Base-by-base conservation (phyloP, 768 basidiomycete species). In the Phylloporus arenicola region DNA sequence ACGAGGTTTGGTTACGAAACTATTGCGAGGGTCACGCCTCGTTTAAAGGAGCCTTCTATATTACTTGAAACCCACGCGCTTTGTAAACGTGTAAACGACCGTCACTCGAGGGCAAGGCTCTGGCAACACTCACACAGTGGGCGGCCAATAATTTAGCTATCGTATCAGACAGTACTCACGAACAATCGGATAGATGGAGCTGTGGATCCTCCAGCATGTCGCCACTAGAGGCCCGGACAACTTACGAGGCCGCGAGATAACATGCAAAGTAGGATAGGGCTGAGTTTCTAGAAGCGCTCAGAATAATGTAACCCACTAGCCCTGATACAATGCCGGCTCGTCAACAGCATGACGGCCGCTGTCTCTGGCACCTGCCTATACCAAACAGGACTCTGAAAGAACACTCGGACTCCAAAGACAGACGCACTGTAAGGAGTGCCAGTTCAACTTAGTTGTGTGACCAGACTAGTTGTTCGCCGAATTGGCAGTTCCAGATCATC, bases 11-110 rank as follows among this genome's bases (percentile, higher is more conserved):
- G n/a, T 27, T 40, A 3, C 10, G n/a, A 29, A 27, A 47, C 62
- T 51, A 86, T 80, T 2, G 78, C 85, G 4, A 88, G 72, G 2
- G 81, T 81, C 11, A 83, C 80, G 43, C 80, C 79, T 9, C 86
- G 80, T 64, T 88, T 88, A 62, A 86, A 88, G 3, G 82, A 74
- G 0, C 87, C 85, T 61, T 88, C 87, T 35, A 82, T 74, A 51
- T 86, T 88, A 47, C 82, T 76, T 16, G 82, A 81, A 16, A 85
- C 77, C 85, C 85, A 89, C 27, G 85, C 82, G 5, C 83, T 80
- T 41, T 41, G 50, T 55, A 64, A 17, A 43, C 11, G 25, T 25
- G 27, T 51, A 12, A 25, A 34, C 16, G 16, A 34, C 27, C 13
- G 46, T 58, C 53, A 44, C 54, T 13, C 30, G 8, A 30, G 29